Base-by-base conservation (phyloP, 371 early-diverging fungal genomes). In the Choanephora cucurbitarum region DNA sequence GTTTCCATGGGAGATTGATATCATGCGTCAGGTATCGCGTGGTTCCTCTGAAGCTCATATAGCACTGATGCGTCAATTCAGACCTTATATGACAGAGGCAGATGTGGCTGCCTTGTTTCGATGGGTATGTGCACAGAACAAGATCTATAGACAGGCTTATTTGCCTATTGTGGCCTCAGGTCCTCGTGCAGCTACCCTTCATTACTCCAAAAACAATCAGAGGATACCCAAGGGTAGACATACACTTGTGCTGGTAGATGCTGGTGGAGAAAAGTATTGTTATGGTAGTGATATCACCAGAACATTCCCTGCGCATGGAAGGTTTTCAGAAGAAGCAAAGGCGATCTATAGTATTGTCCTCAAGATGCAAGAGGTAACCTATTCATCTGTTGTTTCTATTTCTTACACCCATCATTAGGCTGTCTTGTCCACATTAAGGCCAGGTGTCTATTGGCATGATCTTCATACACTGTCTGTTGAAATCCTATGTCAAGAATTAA, bases 211-310 rank as follows among this genome's bases (percentile, higher is more conserved):
- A 15, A 81, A 83, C 45, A 67, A 79, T 39, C 67, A 77, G 13
- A 60, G 53, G 37, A 64, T 79, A 19, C 62, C 55, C 2, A 49
- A 68, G 49, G 50, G 34, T 10, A 49, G 55, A 0, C 61, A 79
- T 59, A 47, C 69, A 45, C 60, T 95, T 48, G 81, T 94, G 11
- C 67, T 95, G 17, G 90, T 94, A 13, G 97, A 95, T 69, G 94
- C 94, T 32, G 97, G 92, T 17, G 91, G 89, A 55, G 92, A 94
- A 59, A 76, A 65, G 44, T 62, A 76, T n/a, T 85, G 86, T 72
- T 95, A 96, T 66, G 92, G 91, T 32, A 82, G 87, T 28, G 95
- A 96, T 57, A 88, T 96, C 58, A 96, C 95, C 3, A 83, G 95
- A 17, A 89, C 89, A 5, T 97, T 84, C 75, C 97, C 97, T 5